phyloP scores from a whole-genome alignment of 78 protist genomes.

The Speleostelium caveatum region DNA sequence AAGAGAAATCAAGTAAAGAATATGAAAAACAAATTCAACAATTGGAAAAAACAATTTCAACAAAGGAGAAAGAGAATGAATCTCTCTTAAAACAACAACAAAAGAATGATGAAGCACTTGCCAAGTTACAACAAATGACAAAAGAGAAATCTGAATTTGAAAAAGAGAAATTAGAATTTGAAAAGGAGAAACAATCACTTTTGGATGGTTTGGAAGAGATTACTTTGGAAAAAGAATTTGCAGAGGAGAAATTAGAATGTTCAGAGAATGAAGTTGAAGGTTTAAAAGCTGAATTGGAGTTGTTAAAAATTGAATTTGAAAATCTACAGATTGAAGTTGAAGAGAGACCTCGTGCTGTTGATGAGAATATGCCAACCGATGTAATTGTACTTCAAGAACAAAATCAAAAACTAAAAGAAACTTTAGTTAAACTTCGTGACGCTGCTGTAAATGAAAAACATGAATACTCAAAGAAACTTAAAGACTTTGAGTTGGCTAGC shows the following conservation, averaged over 20 bases:
- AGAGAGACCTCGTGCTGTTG: neutral
- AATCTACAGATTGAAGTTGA: conserved; percentile 7
- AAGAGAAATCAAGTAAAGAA: conserved; percentile 45
- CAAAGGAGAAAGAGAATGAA: conserved; percentile 63
- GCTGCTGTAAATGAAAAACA: conserved; percentile 72
- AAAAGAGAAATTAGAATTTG: conserved; percentile 23
- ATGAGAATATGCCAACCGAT: conserved; percentile 3
- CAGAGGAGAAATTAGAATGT: conserved; percentile 75
- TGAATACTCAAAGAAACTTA: conserved; percentile 52
- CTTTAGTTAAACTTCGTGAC: conserved; percentile 74
- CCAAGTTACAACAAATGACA: neutral
- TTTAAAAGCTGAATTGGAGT: conserved; percentile 42
- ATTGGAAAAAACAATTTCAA: conserved; percentile 40
- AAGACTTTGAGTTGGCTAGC: conserved; percentile 30
- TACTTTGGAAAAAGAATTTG: conserved; percentile 65
- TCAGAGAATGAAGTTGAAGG: conserved; percentile 32
- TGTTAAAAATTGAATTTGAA: conserved; percentile 19
- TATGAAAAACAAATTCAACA: conserved; percentile 68
- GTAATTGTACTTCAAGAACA: conserved; percentile 62
- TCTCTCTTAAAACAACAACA: conserved; percentile 38
- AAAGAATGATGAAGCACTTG: conserved; percentile 18
- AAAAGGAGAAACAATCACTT: conserved; percentile 47
- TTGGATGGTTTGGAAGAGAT: conserved; percentile 41
- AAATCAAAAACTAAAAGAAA: conserved; percentile 71
- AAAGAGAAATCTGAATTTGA: conserved; percentile 56